Evolutionary conservation across 139 green algal genomes (phyloP), one percentile per base, ranked within the genome.

Genomic region (Nannochloris sp.): DNA sequence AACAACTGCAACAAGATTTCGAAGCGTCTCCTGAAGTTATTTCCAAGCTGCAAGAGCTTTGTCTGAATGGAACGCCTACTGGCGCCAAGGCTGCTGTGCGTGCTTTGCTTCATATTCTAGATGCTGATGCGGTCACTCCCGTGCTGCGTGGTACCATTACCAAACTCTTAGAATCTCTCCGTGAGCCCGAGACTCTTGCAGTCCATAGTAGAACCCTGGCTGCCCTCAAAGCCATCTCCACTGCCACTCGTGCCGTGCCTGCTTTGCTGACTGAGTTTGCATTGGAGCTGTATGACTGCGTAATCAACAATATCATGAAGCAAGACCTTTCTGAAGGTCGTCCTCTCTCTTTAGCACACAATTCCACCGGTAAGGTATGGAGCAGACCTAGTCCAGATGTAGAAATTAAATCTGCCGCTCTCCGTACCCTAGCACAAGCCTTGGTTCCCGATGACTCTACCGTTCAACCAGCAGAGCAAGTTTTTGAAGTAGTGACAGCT

Each of bases 341-440:
- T 19, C 9, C 12, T 12, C 12, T 45, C 9, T 12, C 12, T 9
- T 19, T 12, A 45, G 37, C 9, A 12, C 37, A 45, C 37, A 12
- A 45, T 45, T n/a, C n/a, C 9, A 45, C 37, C 12, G 37, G 37
- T 12, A 19, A 19, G 37, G 9, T 27, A 23, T 68, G 67, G 67
- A 56, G 51, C 44, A 54, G 58, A 19, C 69, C 62, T 48, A 65
- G 66, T 6, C 25, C 59, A 24, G 54, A 48, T 61, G 70, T 74
- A 15, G 61, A 34, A 2, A 59, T 83, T 30, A 89, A 89, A 63
- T 47, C 46, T 9, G 64, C 62, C 1, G 74, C 77, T 13, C 23
- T 89, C 36, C 72, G 69, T 6, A 83, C 80, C 1, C 51, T 87
- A 35, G 58, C 38, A n/a, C 64, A 83, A 44, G 36, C 54, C 9